These are phyloP conservation scores for Quercus suber DNA, from an alignment of 306 rosid genomes.

Conservation along the genomic window DNA sequence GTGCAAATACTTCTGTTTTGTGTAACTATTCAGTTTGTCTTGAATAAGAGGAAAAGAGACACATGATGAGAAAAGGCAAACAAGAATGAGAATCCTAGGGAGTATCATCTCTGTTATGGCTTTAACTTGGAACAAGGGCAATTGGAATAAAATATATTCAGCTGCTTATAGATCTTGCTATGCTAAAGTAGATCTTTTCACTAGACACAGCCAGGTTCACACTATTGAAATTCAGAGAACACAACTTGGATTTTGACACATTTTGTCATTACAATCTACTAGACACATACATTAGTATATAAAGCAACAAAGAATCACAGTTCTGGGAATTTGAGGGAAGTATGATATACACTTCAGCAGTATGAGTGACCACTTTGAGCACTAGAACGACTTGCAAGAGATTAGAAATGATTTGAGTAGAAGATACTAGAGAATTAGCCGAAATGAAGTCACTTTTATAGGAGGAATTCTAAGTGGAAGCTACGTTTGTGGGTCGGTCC, in stretches of 20 bases:
- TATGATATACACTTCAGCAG: neutral
- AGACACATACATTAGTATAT: conserved; percentile 22
- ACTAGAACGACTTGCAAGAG: conserved; percentile 37
- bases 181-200: neutral
- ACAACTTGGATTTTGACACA: conserved; percentile 7
- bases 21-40: neutral
- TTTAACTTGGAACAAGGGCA: neutral
- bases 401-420: conserved; percentile 6
- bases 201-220: conserved; percentile 11
- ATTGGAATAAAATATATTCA: neutral
- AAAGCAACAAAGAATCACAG: conserved; percentile 32
- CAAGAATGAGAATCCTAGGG: neutral
- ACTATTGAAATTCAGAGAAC: conserved; percentile 27
- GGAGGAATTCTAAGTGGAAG: conserved; percentile 37
- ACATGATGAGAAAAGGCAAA: neutral
- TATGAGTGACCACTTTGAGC: conserved; percentile 36
- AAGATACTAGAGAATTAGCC: conserved; percentile 6
- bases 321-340: conserved; percentile 29
- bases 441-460: conserved; percentile 5
- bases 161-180: neutral
- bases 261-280: conserved; percentile 27
- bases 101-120: conserved; percentile 13
- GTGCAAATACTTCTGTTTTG: neutral
- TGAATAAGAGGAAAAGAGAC: conserved; percentile 13
- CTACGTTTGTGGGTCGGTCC: conserved; percentile 34